phyloP scores from a whole-genome alignment of 75 land plant species.

The Pinus taeda region DNA sequence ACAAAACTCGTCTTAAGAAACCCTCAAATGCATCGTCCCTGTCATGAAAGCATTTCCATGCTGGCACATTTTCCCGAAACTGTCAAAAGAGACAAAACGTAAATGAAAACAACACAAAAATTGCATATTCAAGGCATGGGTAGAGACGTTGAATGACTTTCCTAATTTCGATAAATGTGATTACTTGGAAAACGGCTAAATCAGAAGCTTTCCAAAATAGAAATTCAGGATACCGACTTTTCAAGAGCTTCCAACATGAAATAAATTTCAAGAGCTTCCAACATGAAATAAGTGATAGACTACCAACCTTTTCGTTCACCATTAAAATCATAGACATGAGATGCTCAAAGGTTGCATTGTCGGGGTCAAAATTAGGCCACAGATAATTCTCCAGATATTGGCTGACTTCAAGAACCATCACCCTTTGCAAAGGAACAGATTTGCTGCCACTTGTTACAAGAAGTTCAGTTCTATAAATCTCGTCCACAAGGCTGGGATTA shows the following conservation, averaged over 20 bases:
- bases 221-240: background rate
- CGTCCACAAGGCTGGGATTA: constrained; percentile 72
- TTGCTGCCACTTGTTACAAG: constrained; percentile 53
- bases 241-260: background rate
- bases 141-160: constrained; percentile 1
- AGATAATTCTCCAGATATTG: constrained; percentile 98
- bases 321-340: constrained; percentile 98
- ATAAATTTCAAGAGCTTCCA: background rate
- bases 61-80: constrained; percentile 99
- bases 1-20: constrained; percentile 78
- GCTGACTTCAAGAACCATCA: constrained; percentile 93
- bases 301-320: constrained; percentile 94
- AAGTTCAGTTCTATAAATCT: constrained; percentile 90
- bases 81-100: constrained; percentile 8
- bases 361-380: constrained; percentile 93
- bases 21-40: constrained; percentile 75
- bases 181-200: background rate
- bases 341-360: constrained; percentile 82
- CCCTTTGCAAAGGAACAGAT: constrained; percentile 84
- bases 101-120: background rate
- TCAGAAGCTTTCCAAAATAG: background rate
- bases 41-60: constrained; percentile 91
- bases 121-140: background rate
- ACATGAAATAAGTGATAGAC: background rate
- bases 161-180: background rate